Percentiles rank a stretch among this genome's conserved stretches.
phyloP scores from a whole-genome alignment of 805 yeast species.

The Ogataea haglerorum region DNA sequence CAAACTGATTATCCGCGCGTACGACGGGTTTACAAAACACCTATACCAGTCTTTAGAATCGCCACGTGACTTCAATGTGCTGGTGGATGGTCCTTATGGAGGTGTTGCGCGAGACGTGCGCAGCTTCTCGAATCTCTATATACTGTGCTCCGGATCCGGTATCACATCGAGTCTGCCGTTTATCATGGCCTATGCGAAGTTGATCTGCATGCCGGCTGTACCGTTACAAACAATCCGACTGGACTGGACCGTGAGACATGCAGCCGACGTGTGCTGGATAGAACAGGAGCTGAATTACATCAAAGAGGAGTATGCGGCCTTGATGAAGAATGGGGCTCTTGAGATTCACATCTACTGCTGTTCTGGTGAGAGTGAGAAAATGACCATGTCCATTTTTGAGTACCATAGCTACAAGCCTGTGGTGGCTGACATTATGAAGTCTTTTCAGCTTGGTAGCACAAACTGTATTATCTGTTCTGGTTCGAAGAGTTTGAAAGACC shows the following conservation, averaged over 20 bases:
- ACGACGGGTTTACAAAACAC: slow-evolving; percentile 43
- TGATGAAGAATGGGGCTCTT: slow-evolving; percentile 15
- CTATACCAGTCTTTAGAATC: slow-evolving; percentile 30
- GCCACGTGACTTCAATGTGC: slow-evolving; percentile 29
- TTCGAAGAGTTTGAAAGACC: slow-evolving; percentile 37
- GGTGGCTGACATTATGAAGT: slow-evolving; percentile 15
- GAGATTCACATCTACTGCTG: slow-evolving; percentile 18
- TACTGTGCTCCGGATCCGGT: slow-evolving; percentile 51
- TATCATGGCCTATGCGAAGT: slow-evolving; percentile 23
- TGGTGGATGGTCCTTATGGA: slow-evolving; percentile 59
- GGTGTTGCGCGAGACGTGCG: slow-evolving; percentile 45
- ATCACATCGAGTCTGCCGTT: slow-evolving; percentile 49
- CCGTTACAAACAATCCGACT: slow-evolving; percentile 34
- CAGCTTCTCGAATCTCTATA: slow-evolving; percentile 41
- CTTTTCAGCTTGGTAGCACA: slow-evolving; percentile 29
- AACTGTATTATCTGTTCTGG: slow-evolving; percentile 47
- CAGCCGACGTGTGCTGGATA: slow-evolving; percentile 40
- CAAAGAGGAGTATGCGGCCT: slow-evolving; percentile 29
- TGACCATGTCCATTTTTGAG: not conserved
- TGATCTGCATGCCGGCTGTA: slow-evolving; percentile 19
- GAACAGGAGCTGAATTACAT: slow-evolving; percentile 35
- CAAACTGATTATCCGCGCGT: slow-evolving; percentile 44
- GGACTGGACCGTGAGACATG: slow-evolving; percentile 41
- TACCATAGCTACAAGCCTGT: slow-evolving; percentile 16
- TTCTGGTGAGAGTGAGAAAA: slow-evolving; percentile 1